These are phyloP conservation scores for Dactylellina haptotyla DNA, from an alignment of 2,329 filamentous ascomycete genomes.

Conservation along the genomic window DNA sequence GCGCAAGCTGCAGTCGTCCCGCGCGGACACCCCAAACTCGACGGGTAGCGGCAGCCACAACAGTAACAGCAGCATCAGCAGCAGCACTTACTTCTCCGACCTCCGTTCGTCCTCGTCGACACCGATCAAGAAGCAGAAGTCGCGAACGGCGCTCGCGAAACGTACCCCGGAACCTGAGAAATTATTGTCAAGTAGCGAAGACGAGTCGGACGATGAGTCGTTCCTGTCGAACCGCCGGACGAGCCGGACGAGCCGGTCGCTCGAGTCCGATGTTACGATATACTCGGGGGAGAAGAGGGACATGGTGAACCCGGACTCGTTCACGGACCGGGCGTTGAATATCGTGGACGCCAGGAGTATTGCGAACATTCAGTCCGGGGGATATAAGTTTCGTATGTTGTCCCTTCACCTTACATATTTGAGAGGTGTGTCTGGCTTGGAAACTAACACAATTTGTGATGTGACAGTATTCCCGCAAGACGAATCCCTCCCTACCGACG, in stretches of 20 bases:
- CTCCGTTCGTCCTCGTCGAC: slow-evolving; percentile 50
- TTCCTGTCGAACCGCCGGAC: slow-evolving; percentile 50
- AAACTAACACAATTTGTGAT: neutral
- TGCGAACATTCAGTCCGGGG: slow-evolving; percentile 61
- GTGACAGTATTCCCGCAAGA: slow-evolving; percentile 63
- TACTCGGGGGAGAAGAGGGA: slow-evolving; percentile 64
- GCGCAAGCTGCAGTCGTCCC: slow-evolving; percentile 45
- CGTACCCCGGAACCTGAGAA: slow-evolving; percentile 60
- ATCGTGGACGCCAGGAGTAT: slow-evolving; percentile 67
- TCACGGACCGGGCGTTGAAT: slow-evolving; percentile 63
- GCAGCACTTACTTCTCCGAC: slow-evolving; percentile 43
- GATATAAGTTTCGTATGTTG: slow-evolving; percentile 59
- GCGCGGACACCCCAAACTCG: slow-evolving; percentile 41
- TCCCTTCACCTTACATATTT: neutral
- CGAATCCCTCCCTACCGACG: slow-evolving; percentile 65
- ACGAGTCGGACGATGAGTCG: slow-evolving; percentile 56
- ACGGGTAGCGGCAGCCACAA: slow-evolving; percentile 22
- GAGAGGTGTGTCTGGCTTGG: neutral
- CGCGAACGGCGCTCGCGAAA: slow-evolving; percentile 42
- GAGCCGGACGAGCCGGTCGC: slow-evolving; percentile 55
- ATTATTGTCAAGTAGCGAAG: slow-evolving; percentile 58
- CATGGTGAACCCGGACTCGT: slow-evolving; percentile 64
- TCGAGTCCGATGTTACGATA: slow-evolving; percentile 60
- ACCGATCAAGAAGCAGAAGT: slow-evolving; percentile 52
- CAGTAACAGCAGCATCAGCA: slow-evolving; percentile 4